Evolutionary conservation across 768 basidiomycete genomes (phyloP), one percentile per base, ranked within the genome.

Genomic region (Galerina marginata): DNA sequence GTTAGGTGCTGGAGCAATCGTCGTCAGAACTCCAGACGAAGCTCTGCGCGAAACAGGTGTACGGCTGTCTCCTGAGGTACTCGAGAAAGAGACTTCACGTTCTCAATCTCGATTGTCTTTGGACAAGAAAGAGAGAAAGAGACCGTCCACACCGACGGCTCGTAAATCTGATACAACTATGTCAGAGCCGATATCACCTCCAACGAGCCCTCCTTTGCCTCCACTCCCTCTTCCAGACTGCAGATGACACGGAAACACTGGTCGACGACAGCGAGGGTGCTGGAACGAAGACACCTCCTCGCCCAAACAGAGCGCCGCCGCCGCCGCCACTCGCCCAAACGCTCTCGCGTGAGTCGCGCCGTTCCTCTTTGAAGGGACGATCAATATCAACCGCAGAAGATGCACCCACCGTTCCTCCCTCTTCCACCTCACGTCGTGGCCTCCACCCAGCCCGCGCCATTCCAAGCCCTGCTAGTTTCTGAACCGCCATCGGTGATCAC

Each of bases 21-120:
- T 94, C 33, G 92, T 93, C 39, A 80, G 87, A 58, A 93, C 92
- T 0, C 92, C 92, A 7, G 86, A 89, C 64, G 92, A 94, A 56
- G 92, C 92, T 20, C 77, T 94, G 33, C 77, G 79, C 47, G 81
- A 81, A 49, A 81, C 82, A 0, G 73, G 77, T 16, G 77, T 83
- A 2, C 71, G 81, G 45, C 71, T 81, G n/a, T 77, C 74, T 7
- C 75, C 70, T 2, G 61, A 65, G 47, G 25, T 70, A 62, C 25
- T 39, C 54, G 54, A 61, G 50, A 55, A 51, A 23, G 43, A 51
- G 44, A 25, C 5, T 12, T 26, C 52, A 38, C 12, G 51, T 33
- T 55, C 62, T 25, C 11, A 40, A 23, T 42, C 48, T 23, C 60
- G 55, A 6, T 37, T 40, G 14, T 55, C 58, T 40, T 42, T 57